These are phyloP conservation scores for Tremellales sp. DNA, from an alignment of 1,284 basidiomycete species.

Conservation along the genomic window DNA sequence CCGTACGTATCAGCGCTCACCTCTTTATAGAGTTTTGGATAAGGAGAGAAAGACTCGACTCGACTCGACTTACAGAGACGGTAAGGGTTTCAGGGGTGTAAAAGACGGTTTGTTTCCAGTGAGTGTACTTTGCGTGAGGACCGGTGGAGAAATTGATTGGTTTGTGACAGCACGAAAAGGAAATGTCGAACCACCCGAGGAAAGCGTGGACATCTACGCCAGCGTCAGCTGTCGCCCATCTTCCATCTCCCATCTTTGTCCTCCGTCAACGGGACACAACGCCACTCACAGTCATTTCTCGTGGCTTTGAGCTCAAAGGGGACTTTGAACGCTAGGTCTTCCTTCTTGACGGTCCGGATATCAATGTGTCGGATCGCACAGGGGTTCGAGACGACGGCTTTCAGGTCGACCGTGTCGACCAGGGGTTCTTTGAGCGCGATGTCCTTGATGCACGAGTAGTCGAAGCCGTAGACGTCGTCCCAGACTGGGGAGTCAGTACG, in stretches of 20 bases:
- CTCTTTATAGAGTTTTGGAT: not conserved
- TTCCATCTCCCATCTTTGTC: too few species aligned
- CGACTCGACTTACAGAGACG: conserved; percentile 43
- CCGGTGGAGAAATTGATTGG: conserved; percentile 92
- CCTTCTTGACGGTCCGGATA: conserved; percentile 86
- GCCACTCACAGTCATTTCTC: conserved; percentile 81
- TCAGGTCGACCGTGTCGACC: conserved; percentile 95
- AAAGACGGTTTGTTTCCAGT: conserved; percentile 98
- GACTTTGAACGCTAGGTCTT: conserved; percentile 82
- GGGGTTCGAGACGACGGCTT: conserved; percentile 85
- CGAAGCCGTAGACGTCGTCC: conserved; percentile 99
- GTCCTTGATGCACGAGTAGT: conserved; percentile 99
- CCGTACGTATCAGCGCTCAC: conserved; percentile 1
- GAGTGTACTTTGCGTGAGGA: conserved; percentile 92
- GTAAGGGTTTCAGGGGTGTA: conserved; percentile 73
- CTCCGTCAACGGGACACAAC: too few species aligned
- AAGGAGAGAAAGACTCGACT: not conserved
- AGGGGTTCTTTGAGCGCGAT: conserved; percentile 94
- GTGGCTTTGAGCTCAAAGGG: conserved; percentile 79
- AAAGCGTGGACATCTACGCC: conserved; percentile 88
- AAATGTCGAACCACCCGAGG: conserved; percentile 98
- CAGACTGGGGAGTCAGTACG: conserved; percentile 83
- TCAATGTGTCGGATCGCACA: conserved; percentile 88
- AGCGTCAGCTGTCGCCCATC: not conserved
- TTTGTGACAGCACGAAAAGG: conserved; percentile 95